Conservation (phyloP, 2,329 filamentous ascomycete species). For the Grosmannia serpens region DNA sequence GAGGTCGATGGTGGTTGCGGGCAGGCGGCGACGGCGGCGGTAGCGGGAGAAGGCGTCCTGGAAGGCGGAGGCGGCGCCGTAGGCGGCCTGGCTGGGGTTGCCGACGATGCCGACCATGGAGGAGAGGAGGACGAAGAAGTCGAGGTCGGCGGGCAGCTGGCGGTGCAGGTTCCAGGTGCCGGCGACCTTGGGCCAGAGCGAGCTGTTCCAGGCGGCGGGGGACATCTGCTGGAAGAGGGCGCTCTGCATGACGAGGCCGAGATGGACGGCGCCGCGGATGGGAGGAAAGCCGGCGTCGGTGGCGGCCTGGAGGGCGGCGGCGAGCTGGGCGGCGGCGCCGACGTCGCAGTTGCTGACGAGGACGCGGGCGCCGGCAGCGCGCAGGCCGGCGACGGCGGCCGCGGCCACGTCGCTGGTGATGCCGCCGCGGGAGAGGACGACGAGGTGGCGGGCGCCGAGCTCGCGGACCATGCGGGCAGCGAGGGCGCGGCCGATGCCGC, state of each 20-base stretch:
- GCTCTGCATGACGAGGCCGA: slow-evolving; percentile 11
- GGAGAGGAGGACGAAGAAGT: slow-evolving; percentile 27
- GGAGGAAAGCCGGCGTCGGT: slow-evolving; percentile 6
- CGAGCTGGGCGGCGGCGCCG: slow-evolving; percentile 7
- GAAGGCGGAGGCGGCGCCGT: slow-evolving; percentile 29
- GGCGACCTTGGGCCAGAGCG: slow-evolving; percentile 20
- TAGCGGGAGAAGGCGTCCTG: slow-evolving; percentile 26
- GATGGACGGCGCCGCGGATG: slow-evolving; percentile 10
- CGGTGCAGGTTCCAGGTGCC: slow-evolving; percentile 28
- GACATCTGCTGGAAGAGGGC: slow-evolving; percentile 13
- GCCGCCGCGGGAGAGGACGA: slow-evolving; percentile 11
- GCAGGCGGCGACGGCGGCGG: slow-evolving; percentile 20
- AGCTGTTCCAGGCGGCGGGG: slow-evolving; percentile 8
- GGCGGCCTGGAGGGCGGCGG: slow-evolving; percentile 3
- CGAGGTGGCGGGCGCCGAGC: slow-evolving; percentile 9
- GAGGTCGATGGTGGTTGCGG: slow-evolving; percentile 26
- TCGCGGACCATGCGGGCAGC: slow-evolving; percentile 15
- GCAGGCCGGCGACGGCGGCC: slow-evolving; percentile 5
- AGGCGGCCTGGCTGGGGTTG: slow-evolving; percentile 27
- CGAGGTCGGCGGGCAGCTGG: slow-evolving; percentile 13
- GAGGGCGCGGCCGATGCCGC: slow-evolving; percentile 17
- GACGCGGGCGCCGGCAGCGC: slow-evolving; percentile 2
- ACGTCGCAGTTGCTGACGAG: slow-evolving; percentile 10
- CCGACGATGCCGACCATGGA: slow-evolving; percentile 24
- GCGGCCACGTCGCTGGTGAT: slow-evolving; percentile 3